Conservation (phyloP, 441 rosid species). For the Syzygium malaccense region DNA sequence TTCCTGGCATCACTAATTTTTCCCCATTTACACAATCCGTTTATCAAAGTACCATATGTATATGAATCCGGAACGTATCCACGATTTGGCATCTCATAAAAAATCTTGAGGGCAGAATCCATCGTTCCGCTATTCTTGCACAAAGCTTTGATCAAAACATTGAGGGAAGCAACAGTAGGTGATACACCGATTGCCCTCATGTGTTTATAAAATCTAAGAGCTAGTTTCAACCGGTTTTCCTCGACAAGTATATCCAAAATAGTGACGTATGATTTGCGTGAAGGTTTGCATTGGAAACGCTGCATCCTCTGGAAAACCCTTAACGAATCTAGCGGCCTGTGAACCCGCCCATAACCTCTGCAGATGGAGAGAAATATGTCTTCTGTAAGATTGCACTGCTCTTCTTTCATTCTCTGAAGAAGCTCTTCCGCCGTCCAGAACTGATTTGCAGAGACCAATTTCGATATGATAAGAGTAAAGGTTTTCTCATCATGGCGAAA, state of each 20-base stretch:
- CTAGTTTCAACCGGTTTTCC: slow-evolving; percentile 64
- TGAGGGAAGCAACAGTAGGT: slow-evolving; percentile 60
- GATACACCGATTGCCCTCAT: slow-evolving; percentile 63
- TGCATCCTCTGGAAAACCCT: slow-evolving; percentile 67
- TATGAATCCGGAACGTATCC: slow-evolving; percentile 75
- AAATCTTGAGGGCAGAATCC: slow-evolving; percentile 68
- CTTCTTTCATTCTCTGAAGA: slow-evolving; percentile 59
- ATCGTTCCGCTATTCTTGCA: slow-evolving; percentile 59
- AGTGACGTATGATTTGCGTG: slow-evolving; percentile 49
- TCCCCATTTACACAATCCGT: slow-evolving; percentile 70
- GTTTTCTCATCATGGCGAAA: slow-evolving; percentile 50
- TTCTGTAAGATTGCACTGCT: slow-evolving; percentile 46
- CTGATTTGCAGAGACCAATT: slow-evolving; percentile 57
- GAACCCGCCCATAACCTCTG: slow-evolving; percentile 76
- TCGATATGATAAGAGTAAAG: slow-evolving; percentile 55
- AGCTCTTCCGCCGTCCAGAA: slow-evolving; percentile 72
- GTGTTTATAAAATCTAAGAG: slow-evolving; percentile 55
- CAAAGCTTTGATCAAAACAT: slow-evolving; percentile 83
- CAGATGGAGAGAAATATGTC: slow-evolving; percentile 61
- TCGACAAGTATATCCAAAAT: slow-evolving; percentile 68
- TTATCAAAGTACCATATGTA: slow-evolving; percentile 85
- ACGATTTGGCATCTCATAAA: slow-evolving; percentile 68
- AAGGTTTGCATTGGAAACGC: slow-evolving; percentile 51
- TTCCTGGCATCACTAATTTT: slow-evolving; percentile 59
- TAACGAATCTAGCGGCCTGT: slow-evolving; percentile 59